phyloP scores from a whole-genome alignment of 208 protist genomes.

The Histomonas meleagridis region DNA sequence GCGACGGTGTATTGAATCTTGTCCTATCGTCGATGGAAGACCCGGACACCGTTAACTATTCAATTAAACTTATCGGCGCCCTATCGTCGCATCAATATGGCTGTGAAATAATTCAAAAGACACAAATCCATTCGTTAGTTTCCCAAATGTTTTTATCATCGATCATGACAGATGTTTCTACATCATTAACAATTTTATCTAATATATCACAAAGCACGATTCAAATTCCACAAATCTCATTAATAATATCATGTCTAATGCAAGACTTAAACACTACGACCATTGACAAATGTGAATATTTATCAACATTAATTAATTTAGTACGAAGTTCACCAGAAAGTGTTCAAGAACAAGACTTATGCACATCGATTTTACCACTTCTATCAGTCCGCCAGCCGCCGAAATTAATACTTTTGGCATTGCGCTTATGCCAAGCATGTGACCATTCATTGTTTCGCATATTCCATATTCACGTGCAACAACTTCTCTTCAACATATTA shows the following conservation, averaged over 20 bases:
- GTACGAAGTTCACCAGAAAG: background rate
- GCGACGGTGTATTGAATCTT: background rate
- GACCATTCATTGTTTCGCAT: background rate
- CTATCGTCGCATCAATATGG: background rate
- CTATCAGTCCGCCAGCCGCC: background rate
- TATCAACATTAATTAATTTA: background rate
- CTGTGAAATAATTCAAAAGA: background rate
- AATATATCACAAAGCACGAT: background rate
- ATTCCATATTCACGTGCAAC: background rate
- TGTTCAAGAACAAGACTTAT: slow-evolving; percentile 3
- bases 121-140: background rate
- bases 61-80: background rate
- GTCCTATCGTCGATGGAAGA: background rate
- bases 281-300: background rate
- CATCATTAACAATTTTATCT: background rate
- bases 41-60: background rate
- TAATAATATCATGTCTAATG: slow-evolving; percentile 8
- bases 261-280: background rate
- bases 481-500: background rate
- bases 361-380: background rate
- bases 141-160: background rate
- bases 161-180: background rate
- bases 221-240: background rate
- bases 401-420: background rate
- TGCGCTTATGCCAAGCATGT: background rate